phyloP scores from a whole-genome alignment of 768 basidiomycete genomes.

The Boletus sp. region DNA sequence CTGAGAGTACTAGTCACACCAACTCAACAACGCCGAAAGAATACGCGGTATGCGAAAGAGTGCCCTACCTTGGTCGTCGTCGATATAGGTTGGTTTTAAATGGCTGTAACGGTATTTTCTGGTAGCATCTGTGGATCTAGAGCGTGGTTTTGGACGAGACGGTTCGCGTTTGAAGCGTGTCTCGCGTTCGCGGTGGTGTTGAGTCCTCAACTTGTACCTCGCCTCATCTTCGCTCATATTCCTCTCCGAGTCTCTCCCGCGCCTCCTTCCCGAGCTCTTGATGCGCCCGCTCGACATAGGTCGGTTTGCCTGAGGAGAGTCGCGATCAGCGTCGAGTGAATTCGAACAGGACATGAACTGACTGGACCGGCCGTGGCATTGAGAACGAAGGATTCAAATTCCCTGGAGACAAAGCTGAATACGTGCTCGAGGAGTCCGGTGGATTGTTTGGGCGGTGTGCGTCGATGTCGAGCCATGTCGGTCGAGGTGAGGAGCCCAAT shows the following conservation, averaged over 20 bases:
- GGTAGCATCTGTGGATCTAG: slow-evolving; percentile 19
- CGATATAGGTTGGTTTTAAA: not conserved
- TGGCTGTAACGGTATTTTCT: slow-evolving; percentile 3
- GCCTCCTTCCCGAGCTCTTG: slow-evolving; percentile 9
- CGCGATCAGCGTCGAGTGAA: slow-evolving; percentile 3
- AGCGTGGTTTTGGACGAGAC: slow-evolving; percentile 16
- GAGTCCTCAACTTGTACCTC: slow-evolving; percentile 3
- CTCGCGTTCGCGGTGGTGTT: slow-evolving; percentile 10
- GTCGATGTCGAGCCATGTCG: slow-evolving; percentile 15
- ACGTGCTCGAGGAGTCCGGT: slow-evolving; percentile 61
- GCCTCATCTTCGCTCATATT: slow-evolving; percentile 15
- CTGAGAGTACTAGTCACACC: slow-evolving; percentile 19
- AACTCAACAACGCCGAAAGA: slow-evolving; percentile 3
- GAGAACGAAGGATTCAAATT: slow-evolving; percentile 67
- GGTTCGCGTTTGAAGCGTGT: slow-evolving; percentile 4
- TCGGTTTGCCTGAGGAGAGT: slow-evolving; percentile 17
- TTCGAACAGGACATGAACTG: slow-evolving; percentile 6
- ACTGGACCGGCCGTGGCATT: slow-evolving; percentile 50
- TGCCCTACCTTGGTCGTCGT: slow-evolving; percentile 24
- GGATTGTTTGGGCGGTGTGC: slow-evolving; percentile 2
- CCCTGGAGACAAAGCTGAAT: slow-evolving; percentile 66
- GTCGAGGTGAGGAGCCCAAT: not conserved
- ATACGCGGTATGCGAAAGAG: not conserved
- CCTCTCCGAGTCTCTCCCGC: slow-evolving; percentile 7
- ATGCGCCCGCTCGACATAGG: slow-evolving; percentile 8